Evolutionary conservation across 306 rosid species (phyloP).

Genomic region (Macrotyloma uniflorum): DNA sequence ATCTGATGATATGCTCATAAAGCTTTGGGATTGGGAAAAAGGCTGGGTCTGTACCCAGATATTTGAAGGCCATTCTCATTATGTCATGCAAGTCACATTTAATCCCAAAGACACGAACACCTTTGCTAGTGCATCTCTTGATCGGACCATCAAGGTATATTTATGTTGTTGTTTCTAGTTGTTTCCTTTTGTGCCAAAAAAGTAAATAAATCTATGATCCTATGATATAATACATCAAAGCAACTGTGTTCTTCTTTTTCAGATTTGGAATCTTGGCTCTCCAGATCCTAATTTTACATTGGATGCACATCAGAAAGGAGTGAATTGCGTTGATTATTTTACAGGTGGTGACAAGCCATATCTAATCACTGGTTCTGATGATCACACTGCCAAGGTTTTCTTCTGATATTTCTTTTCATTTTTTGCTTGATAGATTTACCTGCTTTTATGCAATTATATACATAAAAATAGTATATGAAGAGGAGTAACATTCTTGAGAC

Average conservation of each 20-base stretch:
- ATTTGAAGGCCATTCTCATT: conserved; percentile 99
- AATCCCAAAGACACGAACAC: conserved; percentile 99
- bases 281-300: conserved; percentile 98
- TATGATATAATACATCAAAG: conserved; percentile 38
- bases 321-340: conserved; percentile 98
- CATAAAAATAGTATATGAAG: conserved; percentile 26
- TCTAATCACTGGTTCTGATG: conserved; percentile 97
- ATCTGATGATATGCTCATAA: conserved; percentile 99
- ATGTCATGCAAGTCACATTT: conserved; percentile 99
- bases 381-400: conserved; percentile 96
- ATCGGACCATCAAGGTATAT: conserved; percentile 95
- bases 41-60: conserved; percentile 98
- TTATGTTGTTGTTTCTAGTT: conserved; percentile 25
- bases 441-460: not conserved
- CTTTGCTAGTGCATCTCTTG: conserved; percentile 99
- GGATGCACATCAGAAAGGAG: conserved; percentile 99
- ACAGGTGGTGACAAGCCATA: conserved; percentile 99
- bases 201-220: conserved; percentile 12
- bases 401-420: conserved; percentile 1
- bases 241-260: conserved; percentile 36
- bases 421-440: not conserved
- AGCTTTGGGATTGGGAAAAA: conserved; percentile 99
- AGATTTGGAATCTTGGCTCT: conserved; percentile 99
- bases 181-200: conserved; percentile 3
- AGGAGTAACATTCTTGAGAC: conserved; percentile 28